Conservation (phyloP, 2,329 filamentous ascomycete genomes). For the Corynespora cassiicola region DNA sequence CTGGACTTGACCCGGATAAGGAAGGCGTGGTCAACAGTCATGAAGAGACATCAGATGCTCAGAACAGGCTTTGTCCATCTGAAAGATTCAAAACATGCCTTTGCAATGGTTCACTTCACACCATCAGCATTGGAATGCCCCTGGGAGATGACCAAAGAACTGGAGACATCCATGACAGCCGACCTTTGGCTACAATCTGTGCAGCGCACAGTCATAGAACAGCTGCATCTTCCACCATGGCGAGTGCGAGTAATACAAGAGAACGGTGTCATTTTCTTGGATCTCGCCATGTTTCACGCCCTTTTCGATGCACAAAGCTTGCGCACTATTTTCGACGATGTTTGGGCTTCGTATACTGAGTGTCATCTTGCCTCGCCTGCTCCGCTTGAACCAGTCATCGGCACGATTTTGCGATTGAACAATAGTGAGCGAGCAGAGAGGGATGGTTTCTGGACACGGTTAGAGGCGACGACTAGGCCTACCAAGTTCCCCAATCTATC, state of each 20-base stretch:
- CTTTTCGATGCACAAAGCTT: slow-evolving; percentile 86
- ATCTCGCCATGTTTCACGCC: slow-evolving; percentile 75
- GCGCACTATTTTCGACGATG: slow-evolving; percentile 66
- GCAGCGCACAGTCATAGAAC: slow-evolving; percentile 42
- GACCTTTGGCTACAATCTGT: slow-evolving; percentile 31
- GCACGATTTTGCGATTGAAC: slow-evolving; percentile 52
- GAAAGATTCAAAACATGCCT: slow-evolving; percentile 66
- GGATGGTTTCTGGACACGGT: slow-evolving; percentile 68
- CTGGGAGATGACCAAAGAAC: no score
- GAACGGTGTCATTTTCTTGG: slow-evolving; percentile 35
- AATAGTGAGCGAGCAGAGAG: slow-evolving; percentile 32
- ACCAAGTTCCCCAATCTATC: slow-evolving; percentile 80
- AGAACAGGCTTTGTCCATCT: slow-evolving; percentile 75
- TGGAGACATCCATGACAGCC: slow-evolving; percentile 6
- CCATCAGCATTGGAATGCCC: slow-evolving; percentile 43
- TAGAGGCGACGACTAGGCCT: slow-evolving; percentile 61
- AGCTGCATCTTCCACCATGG: slow-evolving; percentile 69
- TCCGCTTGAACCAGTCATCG: slow-evolving; percentile 53
- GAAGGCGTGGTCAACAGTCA: slow-evolving; percentile 66
- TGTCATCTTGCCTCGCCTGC: slow-evolving; percentile 22
- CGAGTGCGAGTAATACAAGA: slow-evolving; percentile 57
- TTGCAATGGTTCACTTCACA: slow-evolving; percentile 75
- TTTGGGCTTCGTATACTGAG: slow-evolving; percentile 53
- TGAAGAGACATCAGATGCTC: slow-evolving; percentile 71
- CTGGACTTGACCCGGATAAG: slow-evolving; percentile 53